A percentile compares a stretch with the other conserved stretches of the same genome.
Evolutionary conservation across 192 early-diverging fungal genomes (phyloP).

Genomic region (Spizellomyces punctatus): DNA sequence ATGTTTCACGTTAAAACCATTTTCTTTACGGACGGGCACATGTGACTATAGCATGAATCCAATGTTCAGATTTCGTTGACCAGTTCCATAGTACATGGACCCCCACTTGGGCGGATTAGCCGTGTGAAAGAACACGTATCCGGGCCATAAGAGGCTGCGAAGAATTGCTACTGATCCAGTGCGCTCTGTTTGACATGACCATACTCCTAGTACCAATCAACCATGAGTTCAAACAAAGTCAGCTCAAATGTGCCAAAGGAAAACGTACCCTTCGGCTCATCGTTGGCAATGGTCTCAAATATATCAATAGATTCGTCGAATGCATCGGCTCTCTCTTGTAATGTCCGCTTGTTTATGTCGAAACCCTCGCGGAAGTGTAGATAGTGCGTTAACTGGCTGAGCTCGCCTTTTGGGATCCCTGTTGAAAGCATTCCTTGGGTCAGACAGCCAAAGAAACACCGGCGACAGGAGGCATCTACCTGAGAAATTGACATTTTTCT

Average conservation of each 20-base stretch:
- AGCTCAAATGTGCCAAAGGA: neutral
- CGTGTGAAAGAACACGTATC: conserved; percentile 56
- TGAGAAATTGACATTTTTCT: conserved; percentile 45
- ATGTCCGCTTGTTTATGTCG: conserved; percentile 47
- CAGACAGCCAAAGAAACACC: neutral
- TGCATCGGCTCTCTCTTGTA: conserved; percentile 45
- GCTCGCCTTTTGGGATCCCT: conserved; percentile 44
- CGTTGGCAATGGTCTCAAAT: conserved; percentile 51
- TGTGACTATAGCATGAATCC: conserved; percentile 54
- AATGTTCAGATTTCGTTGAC: conserved; percentile 52
- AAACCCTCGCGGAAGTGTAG: conserved; percentile 61
- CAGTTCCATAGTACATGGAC: conserved; percentile 55
- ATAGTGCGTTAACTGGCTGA: conserved; percentile 51
- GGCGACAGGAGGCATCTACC: conserved; percentile 30
- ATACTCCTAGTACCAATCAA: conserved; percentile 39
- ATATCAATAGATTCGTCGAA: conserved; percentile 61
- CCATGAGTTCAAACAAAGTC: neutral
- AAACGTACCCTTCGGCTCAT: conserved; percentile 51
- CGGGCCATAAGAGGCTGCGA: conserved; percentile 59
- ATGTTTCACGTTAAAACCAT: neutral
- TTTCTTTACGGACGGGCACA: neutral
- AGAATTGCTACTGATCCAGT: conserved; percentile 48
- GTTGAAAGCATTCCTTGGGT: neutral
- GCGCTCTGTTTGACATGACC: conserved; percentile 52
- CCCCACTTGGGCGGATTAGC: conserved; percentile 47